phyloP scores from a whole-genome alignment of 2,329 filamentous ascomycete species.

The Phialophora verrucosa region DNA sequence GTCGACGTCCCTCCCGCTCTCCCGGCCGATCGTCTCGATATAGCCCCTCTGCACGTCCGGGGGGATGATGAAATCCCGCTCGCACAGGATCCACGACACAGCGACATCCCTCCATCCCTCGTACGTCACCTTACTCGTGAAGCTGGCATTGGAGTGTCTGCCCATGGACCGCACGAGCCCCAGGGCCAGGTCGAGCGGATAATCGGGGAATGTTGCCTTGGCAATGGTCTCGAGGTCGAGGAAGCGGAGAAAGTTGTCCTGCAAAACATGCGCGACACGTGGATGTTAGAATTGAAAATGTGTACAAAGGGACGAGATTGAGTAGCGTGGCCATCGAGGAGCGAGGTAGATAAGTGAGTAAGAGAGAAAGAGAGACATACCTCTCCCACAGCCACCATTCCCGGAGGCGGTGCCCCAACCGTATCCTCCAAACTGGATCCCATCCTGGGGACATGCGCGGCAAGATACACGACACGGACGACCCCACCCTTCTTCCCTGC shows the following conservation, averaged over 20 bases:
- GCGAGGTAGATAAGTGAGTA: too few relatives aligned
- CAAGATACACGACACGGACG: conserved; percentile 15
- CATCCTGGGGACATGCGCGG: conserved; percentile 5
- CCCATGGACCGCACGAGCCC: conserved; percentile 32
- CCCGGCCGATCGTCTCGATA: conserved; percentile 44
- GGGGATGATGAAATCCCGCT: conserved; percentile 42
- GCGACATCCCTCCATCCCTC: conserved; percentile 45
- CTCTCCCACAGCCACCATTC: not conserved
- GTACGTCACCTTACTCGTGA: conserved; percentile 43
- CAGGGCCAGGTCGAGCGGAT: conserved; percentile 25
- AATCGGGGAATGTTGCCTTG: not conserved
- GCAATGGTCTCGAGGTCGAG: not conserved
- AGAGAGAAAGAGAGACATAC: not conserved
- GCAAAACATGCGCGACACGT: not conserved
- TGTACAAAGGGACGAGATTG: too few relatives aligned
- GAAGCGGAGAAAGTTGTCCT: conserved; percentile 10
- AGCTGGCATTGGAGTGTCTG: conserved; percentile 42
- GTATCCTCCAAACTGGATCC: not conserved
- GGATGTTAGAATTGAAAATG: not conserved
- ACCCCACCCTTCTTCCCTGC: conserved; percentile 35
- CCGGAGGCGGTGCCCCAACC: not conserved
- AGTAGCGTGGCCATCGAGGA: too few relatives aligned
- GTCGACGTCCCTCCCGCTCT: conserved; percentile 43
- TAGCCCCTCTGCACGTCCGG: conserved; percentile 41
- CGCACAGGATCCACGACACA: conserved; percentile 44